Evolutionary conservation across 2,329 filamentous ascomycete genomes (phyloP).

Genomic region (Nothophoma quercina): DNA sequence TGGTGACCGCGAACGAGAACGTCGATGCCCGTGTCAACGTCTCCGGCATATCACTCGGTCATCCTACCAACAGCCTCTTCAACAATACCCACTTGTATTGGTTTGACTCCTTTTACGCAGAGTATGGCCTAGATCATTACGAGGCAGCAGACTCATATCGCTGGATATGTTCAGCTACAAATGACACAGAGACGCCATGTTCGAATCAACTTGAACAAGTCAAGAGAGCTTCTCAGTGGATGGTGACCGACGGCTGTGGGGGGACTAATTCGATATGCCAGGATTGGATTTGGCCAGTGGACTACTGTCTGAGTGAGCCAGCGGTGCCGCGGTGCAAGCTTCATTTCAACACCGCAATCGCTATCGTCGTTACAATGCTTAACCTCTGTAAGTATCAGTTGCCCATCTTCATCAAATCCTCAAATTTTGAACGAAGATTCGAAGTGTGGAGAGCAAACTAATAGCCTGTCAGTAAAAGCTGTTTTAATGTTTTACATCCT

Average conservation of each 20-base stretch:
- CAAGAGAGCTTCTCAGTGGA: background rate
- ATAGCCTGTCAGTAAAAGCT: background rate
- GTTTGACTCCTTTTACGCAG: background rate
- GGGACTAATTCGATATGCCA: too few species aligned
- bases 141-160: background rate
- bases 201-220: background rate
- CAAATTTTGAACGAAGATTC: background rate
- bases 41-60: too few species aligned
- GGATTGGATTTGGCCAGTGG: slow-evolving; percentile 21
- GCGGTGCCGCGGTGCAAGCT: slow-evolving; percentile 26
- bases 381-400: background rate
- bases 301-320: slow-evolving; percentile 32
- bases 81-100: background rate
- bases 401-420: background rate
- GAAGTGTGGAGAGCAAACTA: background rate
- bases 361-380: background rate
- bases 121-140: background rate
- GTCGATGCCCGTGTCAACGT: too few species aligned
- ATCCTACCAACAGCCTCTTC: too few species aligned
- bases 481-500: slow-evolving; percentile 1
- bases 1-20: background rate
- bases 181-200: background rate
- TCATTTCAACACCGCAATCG: slow-evolving; percentile 9
- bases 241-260: background rate
- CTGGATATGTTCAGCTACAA: slow-evolving; percentile 1